Conservation (phyloP, 371 early-diverging fungal species). For the Rhizomucor miehei region DNA sequence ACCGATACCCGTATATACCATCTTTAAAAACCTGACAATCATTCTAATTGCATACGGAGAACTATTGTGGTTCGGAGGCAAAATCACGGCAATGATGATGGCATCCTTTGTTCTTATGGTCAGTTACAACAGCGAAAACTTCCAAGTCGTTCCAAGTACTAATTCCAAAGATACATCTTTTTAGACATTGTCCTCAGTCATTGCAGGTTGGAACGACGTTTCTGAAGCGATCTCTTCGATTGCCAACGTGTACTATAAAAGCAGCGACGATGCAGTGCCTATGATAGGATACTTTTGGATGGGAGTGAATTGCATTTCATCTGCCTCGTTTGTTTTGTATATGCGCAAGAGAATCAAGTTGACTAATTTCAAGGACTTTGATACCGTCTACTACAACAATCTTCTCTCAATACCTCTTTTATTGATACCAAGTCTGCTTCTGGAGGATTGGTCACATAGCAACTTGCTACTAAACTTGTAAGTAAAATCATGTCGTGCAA, state of each 20-base stretch:
- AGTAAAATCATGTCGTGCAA: slow-evolving; percentile 15
- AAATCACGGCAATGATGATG: slow-evolving; percentile 77
- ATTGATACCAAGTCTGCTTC: slow-evolving; percentile 69
- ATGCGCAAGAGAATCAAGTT: slow-evolving; percentile 87
- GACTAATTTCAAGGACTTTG: slow-evolving; percentile 90
- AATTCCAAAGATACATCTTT: background rate
- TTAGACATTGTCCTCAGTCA: slow-evolving; percentile 80
- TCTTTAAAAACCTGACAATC: slow-evolving; percentile 99
- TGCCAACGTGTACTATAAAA: slow-evolving; percentile 22
- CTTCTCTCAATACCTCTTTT: slow-evolving; percentile 87
- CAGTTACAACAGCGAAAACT: background rate
- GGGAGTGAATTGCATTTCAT: slow-evolving; percentile 85
- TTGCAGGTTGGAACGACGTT: slow-evolving; percentile 85
- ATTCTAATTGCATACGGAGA: slow-evolving; percentile 97
- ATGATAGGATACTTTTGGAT: slow-evolving; percentile 85
- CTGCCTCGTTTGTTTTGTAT: slow-evolving; percentile 89
- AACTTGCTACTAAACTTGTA: slow-evolving; percentile 60
- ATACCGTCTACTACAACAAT: slow-evolving; percentile 98
- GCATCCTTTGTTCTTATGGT: slow-evolving; percentile 89
- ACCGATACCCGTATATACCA: slow-evolving; percentile 93
- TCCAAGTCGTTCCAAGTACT: no score
- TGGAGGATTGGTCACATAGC: slow-evolving; percentile 73
- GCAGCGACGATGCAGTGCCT: slow-evolving; percentile 16
- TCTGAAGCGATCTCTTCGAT: slow-evolving; percentile 46
- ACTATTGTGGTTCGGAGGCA: slow-evolving; percentile 75